Evolutionary conservation across 306 rosid genomes (phyloP).

Genomic region (Betula pendula): DNA sequence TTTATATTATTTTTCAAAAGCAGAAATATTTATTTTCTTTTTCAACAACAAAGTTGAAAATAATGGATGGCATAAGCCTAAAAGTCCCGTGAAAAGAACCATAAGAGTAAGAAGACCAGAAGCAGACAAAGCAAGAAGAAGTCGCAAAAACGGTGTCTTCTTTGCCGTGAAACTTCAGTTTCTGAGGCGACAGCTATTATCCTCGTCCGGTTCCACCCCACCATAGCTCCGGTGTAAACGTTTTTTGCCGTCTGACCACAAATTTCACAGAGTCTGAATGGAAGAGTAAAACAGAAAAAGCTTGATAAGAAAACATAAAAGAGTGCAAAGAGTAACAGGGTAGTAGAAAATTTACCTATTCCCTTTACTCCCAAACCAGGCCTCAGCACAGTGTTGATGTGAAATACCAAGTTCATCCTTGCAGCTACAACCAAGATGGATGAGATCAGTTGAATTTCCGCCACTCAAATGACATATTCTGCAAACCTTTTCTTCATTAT

Average conservation of each 20-base stretch:
- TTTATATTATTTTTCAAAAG: neutral
- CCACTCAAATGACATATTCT: slow-evolving; percentile 34
- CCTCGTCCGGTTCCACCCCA: slow-evolving; percentile 5
- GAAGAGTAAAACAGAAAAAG: neutral
- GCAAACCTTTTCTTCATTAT: slow-evolving; percentile 16
- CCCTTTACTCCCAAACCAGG: slow-evolving; percentile 28
- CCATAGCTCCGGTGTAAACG: neutral
- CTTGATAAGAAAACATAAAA: neutral
- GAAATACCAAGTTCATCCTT: slow-evolving; percentile 33
- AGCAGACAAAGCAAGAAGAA: no score
- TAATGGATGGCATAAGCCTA: neutral
- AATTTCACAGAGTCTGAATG: slow-evolving; percentile 28
- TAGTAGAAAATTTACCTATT: slow-evolving; percentile 18
- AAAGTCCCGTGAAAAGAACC: slow-evolving; percentile 16
- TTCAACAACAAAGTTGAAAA: neutral
- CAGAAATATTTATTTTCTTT: neutral
- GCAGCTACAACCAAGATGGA: slow-evolving; percentile 32
- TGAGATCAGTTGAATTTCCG: slow-evolving; percentile 4
- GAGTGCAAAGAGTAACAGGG: no score
- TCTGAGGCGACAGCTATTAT: neutral
- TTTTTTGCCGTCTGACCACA: slow-evolving; percentile 33
- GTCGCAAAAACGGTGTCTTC: slow-evolving; percentile 17
- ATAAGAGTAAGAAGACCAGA: slow-evolving; percentile 16
- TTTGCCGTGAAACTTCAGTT: no score
- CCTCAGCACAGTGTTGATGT: slow-evolving; percentile 29